Evolutionary conservation across 306 rosid genomes (phyloP).

Genomic region (Cucumis melo): DNA sequence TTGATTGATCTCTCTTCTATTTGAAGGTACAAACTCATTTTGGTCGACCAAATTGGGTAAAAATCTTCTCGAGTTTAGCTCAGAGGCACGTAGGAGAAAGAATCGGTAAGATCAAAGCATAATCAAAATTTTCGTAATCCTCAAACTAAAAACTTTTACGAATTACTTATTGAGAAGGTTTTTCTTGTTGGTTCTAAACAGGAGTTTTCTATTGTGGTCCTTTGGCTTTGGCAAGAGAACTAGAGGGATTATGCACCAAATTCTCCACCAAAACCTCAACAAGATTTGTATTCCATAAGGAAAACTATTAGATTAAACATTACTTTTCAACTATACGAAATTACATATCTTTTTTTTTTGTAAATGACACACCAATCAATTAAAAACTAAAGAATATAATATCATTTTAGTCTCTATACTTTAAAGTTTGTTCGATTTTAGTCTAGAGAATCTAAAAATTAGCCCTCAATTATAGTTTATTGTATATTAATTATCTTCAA

Average conservation of each 20-base stretch:
- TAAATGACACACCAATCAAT: too few species aligned
- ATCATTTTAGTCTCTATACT: too few species aligned
- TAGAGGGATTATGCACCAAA: conserved; percentile 55
- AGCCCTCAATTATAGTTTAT: too few species aligned
- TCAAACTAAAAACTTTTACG: neutral
- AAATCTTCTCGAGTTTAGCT: conserved; percentile 61
- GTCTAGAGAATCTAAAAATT: too few species aligned
- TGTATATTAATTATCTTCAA: too few species aligned
- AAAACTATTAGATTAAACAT: conserved; percentile 29
- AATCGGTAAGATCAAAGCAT: conserved; percentile 45
- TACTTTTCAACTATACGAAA: neutral
- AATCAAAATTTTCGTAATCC: neutral
- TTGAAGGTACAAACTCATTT: conserved; percentile 69
- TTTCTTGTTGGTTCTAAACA: conserved; percentile 6
- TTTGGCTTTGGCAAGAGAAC: conserved; percentile 43
- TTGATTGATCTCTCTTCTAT: neutral
- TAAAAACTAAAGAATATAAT: too few species aligned
- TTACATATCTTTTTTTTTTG: neutral
- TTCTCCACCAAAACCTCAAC: conserved; percentile 69
- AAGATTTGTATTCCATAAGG: conserved; percentile 76
- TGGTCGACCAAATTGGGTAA: conserved; percentile 63
- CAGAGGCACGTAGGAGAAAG: conserved; percentile 49
- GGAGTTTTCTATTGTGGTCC: conserved; percentile 90
- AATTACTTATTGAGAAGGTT: neutral
- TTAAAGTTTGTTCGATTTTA: too few species aligned